Percentiles rank a stretch among this genome's conserved stretches.
Evolutionary conservation across 805 yeast genomes (phyloP).

Genomic region (Clavispora asparagi): DNA sequence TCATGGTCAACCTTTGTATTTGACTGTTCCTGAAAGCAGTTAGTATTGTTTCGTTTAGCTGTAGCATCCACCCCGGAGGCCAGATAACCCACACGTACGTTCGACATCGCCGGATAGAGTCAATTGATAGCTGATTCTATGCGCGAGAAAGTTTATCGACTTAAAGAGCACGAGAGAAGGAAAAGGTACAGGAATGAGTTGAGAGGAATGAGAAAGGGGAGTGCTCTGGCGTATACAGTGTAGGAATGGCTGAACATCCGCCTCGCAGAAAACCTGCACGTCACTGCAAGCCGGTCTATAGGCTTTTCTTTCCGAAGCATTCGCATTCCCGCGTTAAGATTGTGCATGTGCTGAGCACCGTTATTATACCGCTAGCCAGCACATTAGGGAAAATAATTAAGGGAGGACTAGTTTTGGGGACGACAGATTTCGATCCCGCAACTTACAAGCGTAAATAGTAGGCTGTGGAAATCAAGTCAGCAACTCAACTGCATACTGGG

Average conservation of each 20-base stretch:
- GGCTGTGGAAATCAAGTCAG: not conserved
- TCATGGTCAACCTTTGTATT: slow-evolving; percentile 2
- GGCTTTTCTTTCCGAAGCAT: not conserved
- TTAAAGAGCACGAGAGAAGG: not conserved
- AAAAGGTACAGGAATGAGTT: not conserved
- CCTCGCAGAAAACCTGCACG: not conserved
- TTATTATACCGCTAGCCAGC: no score
- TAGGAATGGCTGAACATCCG: not conserved
- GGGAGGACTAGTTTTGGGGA: no score
- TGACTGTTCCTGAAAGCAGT: not conserved
- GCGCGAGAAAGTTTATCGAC: not conserved
- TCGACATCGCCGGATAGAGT: not conserved
- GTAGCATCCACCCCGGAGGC: not conserved
- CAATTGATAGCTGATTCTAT: not conserved
- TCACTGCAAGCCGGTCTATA: not conserved
- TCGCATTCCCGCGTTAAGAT: not conserved
- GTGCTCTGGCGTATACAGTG: not conserved
- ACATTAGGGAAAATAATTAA: no score
- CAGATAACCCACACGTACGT: not conserved
- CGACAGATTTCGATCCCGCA: no score
- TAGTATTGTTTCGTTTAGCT: not conserved
- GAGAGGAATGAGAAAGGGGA: not conserved
- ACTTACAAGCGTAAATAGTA: no score
- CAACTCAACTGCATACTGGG: not conserved
- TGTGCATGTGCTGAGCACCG: not conserved